Evolutionary conservation across 2,329 filamentous ascomycete species (phyloP), one percentile per base, ranked within the genome.

Genomic region (Phialemonium atrogriseum): DNA sequence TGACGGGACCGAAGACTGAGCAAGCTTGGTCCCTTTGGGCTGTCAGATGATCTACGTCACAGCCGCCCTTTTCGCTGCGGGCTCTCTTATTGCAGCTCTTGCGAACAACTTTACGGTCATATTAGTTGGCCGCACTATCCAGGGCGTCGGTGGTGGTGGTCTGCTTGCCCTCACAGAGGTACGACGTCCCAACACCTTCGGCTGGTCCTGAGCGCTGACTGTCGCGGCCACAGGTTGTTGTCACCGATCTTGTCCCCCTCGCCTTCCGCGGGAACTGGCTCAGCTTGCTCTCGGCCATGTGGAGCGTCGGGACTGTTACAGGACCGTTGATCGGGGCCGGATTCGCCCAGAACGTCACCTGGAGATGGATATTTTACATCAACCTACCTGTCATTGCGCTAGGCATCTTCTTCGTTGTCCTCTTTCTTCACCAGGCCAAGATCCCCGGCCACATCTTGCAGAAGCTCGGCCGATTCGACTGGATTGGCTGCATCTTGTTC

Each of bases 311-410:
- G 1, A 73, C 59, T 3, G 66, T 72, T 1, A 52, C 55, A 11
- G 71, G 70, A 0, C 73, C 62, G 6, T 40, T 70, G 15, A 55
- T 69, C 21, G 67, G 74, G 5, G 72, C 70, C 12, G 69, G 61
- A 2, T 70, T 76, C 36, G 59, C 68, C 4, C 58, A 72, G 34
- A 55, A 64, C 25, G 60, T 62, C 2, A 55, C 53, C 1, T 77
- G 74, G 76, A 54, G 68, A 7, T 81, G 75, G 75, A 68, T 80
- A 29, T 78, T 80, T 46, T 82, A 69, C 64, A 62, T 78, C 42
- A 80, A 80, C 41, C 52, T 78, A 2, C 73, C 74, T 3, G 67
- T 78, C 44, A 59, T 66, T 18, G 68, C 55, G 2, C 35, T 73
- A n/a, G 66, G 64, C 3, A 49, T 57, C 11, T 41, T 64, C 22